Evolutionary conservation across 257 asterid genomes (phyloP).

Genomic region (Pogostemon cablin): DNA sequence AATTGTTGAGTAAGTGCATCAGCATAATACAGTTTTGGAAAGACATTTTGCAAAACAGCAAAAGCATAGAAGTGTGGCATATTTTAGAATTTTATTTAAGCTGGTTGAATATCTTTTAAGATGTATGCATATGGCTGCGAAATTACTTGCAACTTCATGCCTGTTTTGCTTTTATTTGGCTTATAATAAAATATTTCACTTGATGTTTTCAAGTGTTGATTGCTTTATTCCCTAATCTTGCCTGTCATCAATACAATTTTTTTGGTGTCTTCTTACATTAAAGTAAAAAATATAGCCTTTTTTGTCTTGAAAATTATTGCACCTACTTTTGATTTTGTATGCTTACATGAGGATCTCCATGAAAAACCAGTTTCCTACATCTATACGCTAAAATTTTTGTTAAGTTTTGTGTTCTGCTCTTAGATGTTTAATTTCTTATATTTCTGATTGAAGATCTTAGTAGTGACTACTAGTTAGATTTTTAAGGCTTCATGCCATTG

Average conservation of each 20-base stretch:
- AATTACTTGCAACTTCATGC: background rate
- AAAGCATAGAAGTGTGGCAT: background rate
- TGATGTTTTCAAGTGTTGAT: background rate
- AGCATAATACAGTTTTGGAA: background rate
- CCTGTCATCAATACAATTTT: constrained; percentile 1
- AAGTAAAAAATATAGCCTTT: background rate
- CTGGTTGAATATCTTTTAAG: constrained; percentile 6
- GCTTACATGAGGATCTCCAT: background rate
- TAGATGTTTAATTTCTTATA: background rate
- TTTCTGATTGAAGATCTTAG: background rate
- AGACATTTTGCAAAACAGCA: constrained; percentile 6
- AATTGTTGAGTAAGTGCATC: constrained; percentile 22
- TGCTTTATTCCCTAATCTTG: background rate
- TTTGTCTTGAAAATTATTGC: background rate
- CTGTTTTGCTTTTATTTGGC: background rate
- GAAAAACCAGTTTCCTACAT: background rate
- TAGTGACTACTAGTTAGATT: background rate
- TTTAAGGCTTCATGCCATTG: constrained; percentile 24
- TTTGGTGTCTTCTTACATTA: background rate
- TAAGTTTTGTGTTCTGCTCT: background rate
- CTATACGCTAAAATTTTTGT: background rate
- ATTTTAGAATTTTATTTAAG: background rate
- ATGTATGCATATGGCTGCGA: constrained; percentile 11
- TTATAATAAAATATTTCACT: background rate
- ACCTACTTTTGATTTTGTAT: background rate